Evolutionary conservation across 2,329 filamentous ascomycete species (phyloP).

Genomic region (Aspergillus sp.): DNA sequence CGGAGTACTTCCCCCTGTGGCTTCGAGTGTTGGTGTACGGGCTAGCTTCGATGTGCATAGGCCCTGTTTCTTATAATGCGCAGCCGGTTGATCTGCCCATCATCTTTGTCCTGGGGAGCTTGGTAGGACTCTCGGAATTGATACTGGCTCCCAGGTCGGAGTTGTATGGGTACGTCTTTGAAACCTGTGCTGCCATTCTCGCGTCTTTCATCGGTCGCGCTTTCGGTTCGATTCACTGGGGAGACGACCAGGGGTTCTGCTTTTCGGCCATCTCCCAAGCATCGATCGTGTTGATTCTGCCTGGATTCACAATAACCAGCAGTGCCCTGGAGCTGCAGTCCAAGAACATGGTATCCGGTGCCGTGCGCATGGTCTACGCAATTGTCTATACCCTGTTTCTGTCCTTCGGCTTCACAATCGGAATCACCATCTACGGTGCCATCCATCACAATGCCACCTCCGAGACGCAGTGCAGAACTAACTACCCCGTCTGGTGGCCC

Average conservation of each 20-base stretch:
- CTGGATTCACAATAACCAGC: slow-evolving; percentile 64
- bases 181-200: slow-evolving; percentile 61
- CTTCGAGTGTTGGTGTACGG: slow-evolving; percentile 67
- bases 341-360: slow-evolving; percentile 67
- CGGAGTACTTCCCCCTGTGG: slow-evolving; percentile 53
- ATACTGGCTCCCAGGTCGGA: slow-evolving; percentile 72
- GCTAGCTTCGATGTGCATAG: slow-evolving; percentile 70
- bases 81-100: slow-evolving; percentile 75
- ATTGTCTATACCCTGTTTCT: slow-evolving; percentile 73
- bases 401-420: slow-evolving; percentile 70
- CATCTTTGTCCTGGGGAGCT: slow-evolving; percentile 69
- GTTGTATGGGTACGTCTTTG: slow-evolving; percentile 62
- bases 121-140: slow-evolving; percentile 72
- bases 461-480: slow-evolving; percentile 41
- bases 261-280: slow-evolving; percentile 71
- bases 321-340: slow-evolving; percentile 67
- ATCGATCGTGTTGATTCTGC: slow-evolving; percentile 73
- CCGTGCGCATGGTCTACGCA: slow-evolving; percentile 72
- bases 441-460: slow-evolving; percentile 57
- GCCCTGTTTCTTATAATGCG: slow-evolving; percentile 74
- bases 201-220: slow-evolving; percentile 67
- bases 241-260: slow-evolving; percentile 55
- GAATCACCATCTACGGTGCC: slow-evolving; percentile 62
- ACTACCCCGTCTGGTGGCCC: slow-evolving; percentile 29
- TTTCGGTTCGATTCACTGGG: slow-evolving; percentile 61